phyloP scores from a whole-genome alignment of 1,139 yeast species.

The Yamadazyma epiphylla region DNA sequence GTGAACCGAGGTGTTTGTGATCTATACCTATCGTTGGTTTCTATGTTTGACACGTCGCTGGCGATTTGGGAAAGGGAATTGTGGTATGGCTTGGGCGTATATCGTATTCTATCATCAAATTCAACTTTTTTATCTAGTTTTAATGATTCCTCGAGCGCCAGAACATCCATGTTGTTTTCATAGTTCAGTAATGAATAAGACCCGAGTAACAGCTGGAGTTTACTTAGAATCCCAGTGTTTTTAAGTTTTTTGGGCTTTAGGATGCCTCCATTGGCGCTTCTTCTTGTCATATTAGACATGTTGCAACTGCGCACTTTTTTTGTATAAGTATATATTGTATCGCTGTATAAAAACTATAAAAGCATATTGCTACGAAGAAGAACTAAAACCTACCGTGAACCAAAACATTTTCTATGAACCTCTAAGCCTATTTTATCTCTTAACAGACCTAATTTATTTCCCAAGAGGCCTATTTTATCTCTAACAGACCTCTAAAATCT shows the following conservation, averaged over 20 bases:
- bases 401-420: too few relatives aligned
- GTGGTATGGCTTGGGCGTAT: neutral
- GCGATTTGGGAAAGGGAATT: neutral
- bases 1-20: too few relatives aligned
- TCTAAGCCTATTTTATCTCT: too few relatives aligned
- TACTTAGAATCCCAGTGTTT: conserved; percentile 8
- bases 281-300: neutral
- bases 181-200: conserved; percentile 10
- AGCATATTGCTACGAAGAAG: too few relatives aligned
- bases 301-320: too few relatives aligned
- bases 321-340: too few relatives aligned
- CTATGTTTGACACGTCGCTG: neutral
- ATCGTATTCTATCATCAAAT: neutral
- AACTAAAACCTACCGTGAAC: too few relatives aligned
- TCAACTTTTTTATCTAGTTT: neutral
- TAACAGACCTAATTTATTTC: too few relatives aligned
- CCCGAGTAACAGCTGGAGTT: conserved; percentile 9
- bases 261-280: conserved; percentile 8
- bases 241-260: conserved; percentile 8
- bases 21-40: neutral
- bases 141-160: conserved; percentile 2
- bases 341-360: too few relatives aligned
- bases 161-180: conserved; percentile 5
- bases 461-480: too few relatives aligned
- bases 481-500: too few relatives aligned